These are phyloP conservation scores for Conidiobolus incongruus DNA, from an alignment of 371 early-diverging fungal genomes.

Conservation along the genomic window DNA sequence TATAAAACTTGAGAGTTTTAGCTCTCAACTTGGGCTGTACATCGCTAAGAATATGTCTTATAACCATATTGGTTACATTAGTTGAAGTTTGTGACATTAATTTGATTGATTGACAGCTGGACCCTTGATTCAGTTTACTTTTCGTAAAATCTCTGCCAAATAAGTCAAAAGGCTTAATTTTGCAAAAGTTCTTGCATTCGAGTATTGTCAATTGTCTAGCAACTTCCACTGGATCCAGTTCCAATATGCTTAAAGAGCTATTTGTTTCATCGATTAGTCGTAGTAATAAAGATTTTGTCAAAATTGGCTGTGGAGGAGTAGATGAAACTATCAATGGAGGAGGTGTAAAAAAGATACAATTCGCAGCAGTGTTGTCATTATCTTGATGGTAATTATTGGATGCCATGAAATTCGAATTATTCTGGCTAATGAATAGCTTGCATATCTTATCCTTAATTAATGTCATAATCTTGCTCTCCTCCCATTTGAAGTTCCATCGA, in stretches of 20 bases:
- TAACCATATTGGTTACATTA: constrained; percentile 22
- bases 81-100: constrained; percentile 8
- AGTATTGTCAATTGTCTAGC: constrained; percentile 55
- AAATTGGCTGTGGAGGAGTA: too few species aligned
- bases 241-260: constrained; percentile 14
- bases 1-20: constrained; percentile 51
- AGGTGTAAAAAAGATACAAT: too few species aligned
- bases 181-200: constrained; percentile 27
- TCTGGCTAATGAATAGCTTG: too few species aligned
- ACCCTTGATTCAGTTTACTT: constrained; percentile 20
- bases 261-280: too few species aligned
- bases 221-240: constrained; percentile 47
- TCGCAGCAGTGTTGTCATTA: too few species aligned
- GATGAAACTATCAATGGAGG: too few species aligned
- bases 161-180: constrained; percentile 38
- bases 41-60: constrained; percentile 52
- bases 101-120: constrained; percentile 20
- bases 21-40: constrained; percentile 57
- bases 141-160: constrained; percentile 28
- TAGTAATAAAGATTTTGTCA: too few species aligned
- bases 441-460: too few species aligned
- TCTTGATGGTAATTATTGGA: too few species aligned
- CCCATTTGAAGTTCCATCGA: background rate
- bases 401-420: too few species aligned
- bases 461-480: background rate